Evolutionary conservation across 176 grass and related monocot species (phyloP).

Genomic region (Eleusine indica): DNA sequence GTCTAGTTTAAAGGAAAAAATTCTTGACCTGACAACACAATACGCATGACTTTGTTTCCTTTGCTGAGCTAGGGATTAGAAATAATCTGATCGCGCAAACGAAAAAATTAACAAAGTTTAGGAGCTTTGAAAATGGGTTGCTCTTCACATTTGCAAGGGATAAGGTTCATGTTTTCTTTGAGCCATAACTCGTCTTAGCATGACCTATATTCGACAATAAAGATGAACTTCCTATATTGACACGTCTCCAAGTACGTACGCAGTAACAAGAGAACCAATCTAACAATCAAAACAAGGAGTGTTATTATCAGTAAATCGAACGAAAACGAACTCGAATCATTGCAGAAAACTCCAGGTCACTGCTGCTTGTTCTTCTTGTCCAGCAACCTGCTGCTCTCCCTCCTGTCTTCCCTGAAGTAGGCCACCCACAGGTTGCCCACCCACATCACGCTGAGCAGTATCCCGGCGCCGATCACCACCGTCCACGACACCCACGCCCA

Average conservation of each 20-base stretch:
- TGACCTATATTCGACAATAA: background rate
- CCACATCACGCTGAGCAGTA: conserved; percentile 70
- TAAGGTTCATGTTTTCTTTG: no score
- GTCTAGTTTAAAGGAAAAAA: background rate
- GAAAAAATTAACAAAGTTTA: background rate
- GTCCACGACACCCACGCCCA: conserved; percentile 73
- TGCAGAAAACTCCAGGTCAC: background rate
- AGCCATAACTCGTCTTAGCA: background rate
- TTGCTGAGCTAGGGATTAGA: background rate
- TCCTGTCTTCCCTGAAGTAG: conserved; percentile 45
- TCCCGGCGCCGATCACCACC: conserved; percentile 66
- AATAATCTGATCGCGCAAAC: background rate
- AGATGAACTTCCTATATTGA: no score
- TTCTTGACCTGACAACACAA: no score
- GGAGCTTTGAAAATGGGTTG: background rate
- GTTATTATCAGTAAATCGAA: background rate
- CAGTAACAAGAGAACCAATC: background rate
- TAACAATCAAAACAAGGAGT: background rate
- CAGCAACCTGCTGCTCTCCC: conserved; percentile 5
- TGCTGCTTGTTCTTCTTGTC: conserved; percentile 36
- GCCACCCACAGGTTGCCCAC: conserved; percentile 72
- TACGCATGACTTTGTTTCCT: background rate
- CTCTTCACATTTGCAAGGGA: background rate
- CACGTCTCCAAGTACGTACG: background rate
- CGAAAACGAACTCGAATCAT: background rate